phyloP scores from a whole-genome alignment of 805 yeast species.

The Wickerhamiella azymoides region DNA sequence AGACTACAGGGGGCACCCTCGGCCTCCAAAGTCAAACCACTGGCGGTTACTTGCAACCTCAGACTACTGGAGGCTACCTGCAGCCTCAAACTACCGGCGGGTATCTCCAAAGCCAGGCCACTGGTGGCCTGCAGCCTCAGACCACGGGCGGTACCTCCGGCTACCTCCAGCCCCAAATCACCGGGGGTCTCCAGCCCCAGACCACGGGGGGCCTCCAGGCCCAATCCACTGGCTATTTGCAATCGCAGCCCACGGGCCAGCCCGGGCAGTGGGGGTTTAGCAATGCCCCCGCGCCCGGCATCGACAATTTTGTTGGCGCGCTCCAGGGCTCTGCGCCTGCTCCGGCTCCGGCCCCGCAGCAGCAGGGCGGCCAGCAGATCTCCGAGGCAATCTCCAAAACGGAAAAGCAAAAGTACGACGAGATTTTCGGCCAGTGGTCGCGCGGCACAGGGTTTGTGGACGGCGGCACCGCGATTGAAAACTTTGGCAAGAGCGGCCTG shows the following conservation, averaged over 20 bases:
- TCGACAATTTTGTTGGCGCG: constrained; percentile 49
- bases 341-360: neutral
- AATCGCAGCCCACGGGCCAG: constrained; percentile 36
- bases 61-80: constrained; percentile 9
- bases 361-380: too few species aligned
- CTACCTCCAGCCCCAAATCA: constrained; percentile 13
- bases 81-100: constrained; percentile 19
- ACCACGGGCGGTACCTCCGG: constrained; percentile 32
- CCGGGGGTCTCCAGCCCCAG: constrained; percentile 22
- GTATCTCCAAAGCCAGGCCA: constrained; percentile 14
- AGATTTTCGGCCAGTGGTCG: constrained; percentile 83
- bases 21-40: constrained; percentile 19
- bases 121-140: constrained; percentile 25
- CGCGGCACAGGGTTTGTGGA: constrained; percentile 52
- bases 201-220: constrained; percentile 23
- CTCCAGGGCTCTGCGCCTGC: constrained; percentile 36
- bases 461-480: constrained; percentile 69
- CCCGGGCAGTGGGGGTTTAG: constrained; percentile 78
- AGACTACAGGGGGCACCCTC: constrained; percentile 23
- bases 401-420: constrained; percentile 75
- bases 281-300: constrained; percentile 56
- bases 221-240: constrained; percentile 25
- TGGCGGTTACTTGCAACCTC: constrained; percentile 16
- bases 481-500: constrained; percentile 85
- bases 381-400: constrained; percentile 59